Base-by-base conservation (phyloP, 139 green algal genomes). In the Chlamydomonas asymmetrica region DNA sequence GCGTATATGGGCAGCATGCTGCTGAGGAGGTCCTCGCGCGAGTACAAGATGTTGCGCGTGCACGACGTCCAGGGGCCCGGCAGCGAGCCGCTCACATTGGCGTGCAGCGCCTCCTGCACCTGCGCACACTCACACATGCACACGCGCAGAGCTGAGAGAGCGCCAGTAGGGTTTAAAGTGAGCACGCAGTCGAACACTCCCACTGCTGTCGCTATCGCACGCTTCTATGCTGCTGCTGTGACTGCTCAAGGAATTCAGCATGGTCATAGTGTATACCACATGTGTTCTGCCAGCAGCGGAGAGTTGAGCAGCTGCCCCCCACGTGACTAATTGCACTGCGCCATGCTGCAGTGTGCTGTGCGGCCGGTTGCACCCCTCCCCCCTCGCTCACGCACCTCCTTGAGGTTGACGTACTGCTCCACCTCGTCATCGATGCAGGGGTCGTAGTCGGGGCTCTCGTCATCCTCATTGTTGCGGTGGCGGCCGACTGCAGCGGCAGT, bases 361-460 rank as follows among this genome's bases (percentile, higher is more conserved):
- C 18, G 20, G 39, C 10, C 59, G 27, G 59, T 41, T 10, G 8
- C 63, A 54, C 37, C n/a, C n/a, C n/a, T n/a, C n/a, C n/a, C n/a
- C n/a, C n/a, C n/a, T n/a, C n/a, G n/a, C n/a, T n/a, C n/a, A n/a
- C 92, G 82, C 63, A 97, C 90, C 38, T 96, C 88, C 1, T 74
- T 78, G 40, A 87, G 64, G 83, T 97, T 97, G 27, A 96, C 68
- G 86, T 94, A 97, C 1, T 45, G 45, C 60, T 89, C 81, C 18
- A 92, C 85, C 61, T 93, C 86, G 32, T 88, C 62, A 65, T 92
- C 91, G 8, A 97, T 71, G 69, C 92, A 96, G 0, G 92, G 87
- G 80, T 96, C 92, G 71, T 94, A 95, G 0, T 66, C 74, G 0
- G 74, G 54, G n/a, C 77, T 43, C 10, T 69, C 63, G 40, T 60